Conservation (phyloP, 2,329 filamentous ascomycete genomes). For the Trichoderma harzianum region DNA sequence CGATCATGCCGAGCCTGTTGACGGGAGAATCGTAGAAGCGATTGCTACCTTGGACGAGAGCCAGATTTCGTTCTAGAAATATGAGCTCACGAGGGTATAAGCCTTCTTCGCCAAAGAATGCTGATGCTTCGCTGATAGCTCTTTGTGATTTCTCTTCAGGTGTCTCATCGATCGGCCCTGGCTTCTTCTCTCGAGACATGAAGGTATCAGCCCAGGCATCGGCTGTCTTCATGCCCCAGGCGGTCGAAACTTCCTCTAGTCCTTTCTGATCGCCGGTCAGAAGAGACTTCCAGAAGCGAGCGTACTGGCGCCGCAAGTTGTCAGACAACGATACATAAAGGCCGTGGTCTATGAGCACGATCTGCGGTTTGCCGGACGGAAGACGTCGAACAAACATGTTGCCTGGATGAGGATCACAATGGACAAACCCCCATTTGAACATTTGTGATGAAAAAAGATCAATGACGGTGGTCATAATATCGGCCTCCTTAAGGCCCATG, state of each 20-base stretch:
- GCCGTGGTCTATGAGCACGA: constrained; percentile 15
- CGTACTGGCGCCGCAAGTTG: constrained; percentile 5
- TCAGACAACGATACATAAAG: constrained; percentile 5
- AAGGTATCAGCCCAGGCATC: constrained; percentile 12
- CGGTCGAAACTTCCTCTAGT: constrained; percentile 3
- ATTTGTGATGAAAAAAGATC: constrained; percentile 17
- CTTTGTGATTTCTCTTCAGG: constrained; percentile 6
- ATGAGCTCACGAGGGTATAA: constrained; percentile 11
- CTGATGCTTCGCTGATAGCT: neutral
- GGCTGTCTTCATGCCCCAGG: constrained; percentile 13
- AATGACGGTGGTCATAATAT: constrained; percentile 11
- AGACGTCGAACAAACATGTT: constrained; percentile 17
- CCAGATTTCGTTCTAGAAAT: constrained; percentile 10
- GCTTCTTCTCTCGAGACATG: constrained; percentile 14
- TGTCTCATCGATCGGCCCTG: neutral
- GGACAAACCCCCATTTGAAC: constrained; percentile 18
- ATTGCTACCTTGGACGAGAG: constrained; percentile 14
- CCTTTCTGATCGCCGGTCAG: constrained; percentile 3
- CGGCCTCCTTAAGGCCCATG: constrained; percentile 4
- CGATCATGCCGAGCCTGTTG: constrained; percentile 14
- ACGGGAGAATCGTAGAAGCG: constrained; percentile 13
- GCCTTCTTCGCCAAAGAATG: constrained; percentile 4
- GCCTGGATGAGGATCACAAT: constrained; percentile 15
- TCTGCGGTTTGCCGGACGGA: neutral
- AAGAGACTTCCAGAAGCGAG: constrained; percentile 11